Base-by-base conservation (phyloP, 1,139 yeast species). In the Lodderomyces elongisporus region DNA sequence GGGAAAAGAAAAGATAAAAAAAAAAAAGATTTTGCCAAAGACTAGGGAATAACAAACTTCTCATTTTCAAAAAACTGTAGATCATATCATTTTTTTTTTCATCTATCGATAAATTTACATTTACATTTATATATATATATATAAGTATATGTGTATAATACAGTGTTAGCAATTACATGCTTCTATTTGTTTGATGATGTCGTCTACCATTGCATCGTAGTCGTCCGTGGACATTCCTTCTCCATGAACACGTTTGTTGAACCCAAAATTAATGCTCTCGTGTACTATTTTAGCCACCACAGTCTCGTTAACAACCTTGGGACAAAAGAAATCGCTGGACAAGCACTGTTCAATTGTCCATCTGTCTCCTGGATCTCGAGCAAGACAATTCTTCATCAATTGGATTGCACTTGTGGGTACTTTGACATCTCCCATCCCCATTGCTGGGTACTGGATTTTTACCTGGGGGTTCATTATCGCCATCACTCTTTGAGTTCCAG, bases 381-480 rank as follows among this genome's bases (percentile, higher is more conserved):
- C 62, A 32, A 91, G 65, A 52, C 97, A 89, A 24, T 74, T 72
- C 42, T 77, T 69, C 61, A 91, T 82, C 31, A 85, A 66, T 35
- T 80, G 85, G 24, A 87, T 70, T 2, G 84, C 81, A 33, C 83
- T 75, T 25, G 61, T 61, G 1, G 95, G 93, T 1, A 87, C 88
- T 14, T 56, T 52, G 0, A 70, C 71, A n/a, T 74, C 77, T 0
- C 84, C 85, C 0, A 77, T 51, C 0, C 89, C 88, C 23, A 58
- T 62, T 8, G 65, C 65, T 0, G 95, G 84, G 50, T 74, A 88
- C 17, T 64, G 61, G n/a, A 89, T 79, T 44, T 76, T 75, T n/a
- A 85, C 77, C 39, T 81, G 80, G 1, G 95, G 95, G 50, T 85
- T 84, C 73, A 85, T 83, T 25, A 88, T 89, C 1, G 96, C 96